Conservation (phyloP, 2,329 filamentous ascomycete species). For the Dryadomyces sulphureus region DNA sequence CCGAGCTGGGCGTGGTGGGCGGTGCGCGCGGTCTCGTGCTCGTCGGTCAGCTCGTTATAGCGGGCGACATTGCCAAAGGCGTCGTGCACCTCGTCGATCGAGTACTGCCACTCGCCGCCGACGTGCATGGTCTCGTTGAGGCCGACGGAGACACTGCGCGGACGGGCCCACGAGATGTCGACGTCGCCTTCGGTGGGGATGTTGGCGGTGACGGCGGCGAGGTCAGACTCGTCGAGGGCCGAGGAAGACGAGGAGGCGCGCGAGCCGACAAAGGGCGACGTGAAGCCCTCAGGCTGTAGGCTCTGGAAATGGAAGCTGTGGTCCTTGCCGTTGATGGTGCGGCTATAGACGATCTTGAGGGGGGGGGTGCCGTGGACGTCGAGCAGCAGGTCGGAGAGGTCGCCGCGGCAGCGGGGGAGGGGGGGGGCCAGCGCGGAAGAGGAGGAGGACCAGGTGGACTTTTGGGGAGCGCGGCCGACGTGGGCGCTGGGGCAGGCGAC, state of each 20-base stretch:
- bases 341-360: conserved; percentile 82
- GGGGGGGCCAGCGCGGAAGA: conserved; percentile 24
- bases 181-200: conserved; percentile 43
- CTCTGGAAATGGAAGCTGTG: conserved; percentile 84
- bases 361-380: conserved; percentile 82
- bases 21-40: conserved; percentile 38
- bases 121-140: conserved; percentile 78
- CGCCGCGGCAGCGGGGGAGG: conserved; percentile 56
- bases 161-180: conserved; percentile 67
- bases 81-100: conserved; percentile 83
- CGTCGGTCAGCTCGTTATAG: conserved; percentile 53
- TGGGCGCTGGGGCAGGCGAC: conserved; percentile 71
- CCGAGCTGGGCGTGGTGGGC: conserved; percentile 38
- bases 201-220: conserved; percentile 14
- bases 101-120: conserved; percentile 75
- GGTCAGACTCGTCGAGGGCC: background rate
- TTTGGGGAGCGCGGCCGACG: conserved; percentile 27
- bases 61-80: conserved; percentile 75
- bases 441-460: conserved; percentile 36
- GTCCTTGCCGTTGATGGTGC: conserved; percentile 70
- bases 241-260: conserved; percentile 15
- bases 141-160: conserved; percentile 61
- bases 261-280: conserved; percentile 59
- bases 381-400: conserved; percentile 72
- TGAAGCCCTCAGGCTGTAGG: conserved; percentile 75